Evolutionary conservation across 495 filamentous ascomycete species (phyloP), one percentile per base, ranked within the genome.

Genomic region (Cladorrhinum samala): DNA sequence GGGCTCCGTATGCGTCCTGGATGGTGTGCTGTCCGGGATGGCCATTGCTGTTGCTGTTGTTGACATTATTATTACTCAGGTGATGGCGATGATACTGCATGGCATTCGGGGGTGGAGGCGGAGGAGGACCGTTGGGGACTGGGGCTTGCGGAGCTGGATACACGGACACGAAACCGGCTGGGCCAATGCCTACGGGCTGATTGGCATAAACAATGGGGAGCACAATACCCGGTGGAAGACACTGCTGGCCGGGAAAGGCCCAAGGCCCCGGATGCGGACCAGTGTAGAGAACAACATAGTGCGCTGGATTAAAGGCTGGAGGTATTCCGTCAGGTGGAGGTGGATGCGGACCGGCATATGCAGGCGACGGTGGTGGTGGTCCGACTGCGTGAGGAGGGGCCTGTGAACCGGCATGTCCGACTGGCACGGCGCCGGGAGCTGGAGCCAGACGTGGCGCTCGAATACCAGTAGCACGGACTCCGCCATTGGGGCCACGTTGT

Each of bases 171-270:
- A 44, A 53, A 39, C 49, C 46, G 30, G 42, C 33, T 9, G 55
- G 55, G n/a, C 44, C 37, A 9, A 53, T 30, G 13, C 52, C 39
- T 13, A 49, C 9, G 9, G 39, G 25, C 21, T 57, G 55, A n/a
- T 40, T 46, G 11, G 49, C 45, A 44, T 53, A 40, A 3, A 57
- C 50, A 27, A 57, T 41, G 7, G 55, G 55, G 5, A 57, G 17
- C 18, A 53, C 37, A 1, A 49, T 18, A 6, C 55, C 55, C n/a
- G 55, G 50, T 6, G 40, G 49, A 18, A 53, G 17, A 43, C 44
- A 49, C 9, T 48, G 38, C 21, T 57, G 50, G 2, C 45, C 50
- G 20, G 39, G 46, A 30, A 30, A 33, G 9, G 9, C 16, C 45
- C 45, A 47, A n/a, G 50, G 50, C 9, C 50, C 55, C 6, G 55